These are phyloP conservation scores for Globisporangium solare DNA, from an alignment of 352 stramenopile species.

Conservation along the genomic window DNA sequence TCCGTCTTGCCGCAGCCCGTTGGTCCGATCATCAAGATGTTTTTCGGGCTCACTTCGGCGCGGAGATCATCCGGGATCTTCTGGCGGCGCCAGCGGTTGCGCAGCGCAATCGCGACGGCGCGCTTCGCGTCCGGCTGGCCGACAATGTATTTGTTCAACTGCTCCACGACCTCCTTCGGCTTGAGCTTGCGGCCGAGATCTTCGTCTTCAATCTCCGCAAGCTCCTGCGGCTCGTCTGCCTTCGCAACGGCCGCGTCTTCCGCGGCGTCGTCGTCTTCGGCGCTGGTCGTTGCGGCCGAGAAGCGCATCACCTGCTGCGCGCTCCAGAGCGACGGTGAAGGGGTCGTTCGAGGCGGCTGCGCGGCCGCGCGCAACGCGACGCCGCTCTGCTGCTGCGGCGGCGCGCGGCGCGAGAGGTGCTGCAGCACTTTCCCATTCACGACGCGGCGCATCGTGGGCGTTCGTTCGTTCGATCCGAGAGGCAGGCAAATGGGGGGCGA, in stretches of 20 bases:
- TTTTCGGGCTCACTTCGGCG: slow-evolving; percentile 96
- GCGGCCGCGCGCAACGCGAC: background rate
- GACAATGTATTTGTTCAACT: slow-evolving; percentile 98
- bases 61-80: slow-evolving; percentile 92
- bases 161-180: slow-evolving; percentile 91
- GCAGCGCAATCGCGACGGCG: slow-evolving; percentile 97
- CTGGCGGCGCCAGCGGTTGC: slow-evolving; percentile 97
- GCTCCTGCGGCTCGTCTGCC: slow-evolving; percentile 16
- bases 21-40: slow-evolving; percentile 99
- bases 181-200: slow-evolving; percentile 84
- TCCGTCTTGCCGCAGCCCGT: slow-evolving; percentile 99
- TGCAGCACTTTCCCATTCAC: slow-evolving; percentile 38
- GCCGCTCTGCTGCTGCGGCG: slow-evolving; percentile 8
- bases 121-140: slow-evolving; percentile 96
- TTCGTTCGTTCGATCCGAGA: slow-evolving; percentile 6
- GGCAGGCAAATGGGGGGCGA: background rate
- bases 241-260: background rate
- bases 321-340: slow-evolving; percentile 7
- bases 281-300: slow-evolving; percentile 31
- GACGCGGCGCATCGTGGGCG: slow-evolving; percentile 50
- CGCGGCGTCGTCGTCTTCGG: slow-evolving; percentile 6
- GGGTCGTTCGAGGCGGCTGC: background rate
- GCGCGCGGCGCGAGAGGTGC: slow-evolving; percentile 25
- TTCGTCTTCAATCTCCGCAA: slow-evolving; percentile 19
- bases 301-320: slow-evolving; percentile 15